A percentile compares a stretch with the other conserved stretches of the same genome.
Conservation (phyloP, 2,329 filamentous ascomycete genomes). For the Phaeosphaeriaceae sp. region DNA sequence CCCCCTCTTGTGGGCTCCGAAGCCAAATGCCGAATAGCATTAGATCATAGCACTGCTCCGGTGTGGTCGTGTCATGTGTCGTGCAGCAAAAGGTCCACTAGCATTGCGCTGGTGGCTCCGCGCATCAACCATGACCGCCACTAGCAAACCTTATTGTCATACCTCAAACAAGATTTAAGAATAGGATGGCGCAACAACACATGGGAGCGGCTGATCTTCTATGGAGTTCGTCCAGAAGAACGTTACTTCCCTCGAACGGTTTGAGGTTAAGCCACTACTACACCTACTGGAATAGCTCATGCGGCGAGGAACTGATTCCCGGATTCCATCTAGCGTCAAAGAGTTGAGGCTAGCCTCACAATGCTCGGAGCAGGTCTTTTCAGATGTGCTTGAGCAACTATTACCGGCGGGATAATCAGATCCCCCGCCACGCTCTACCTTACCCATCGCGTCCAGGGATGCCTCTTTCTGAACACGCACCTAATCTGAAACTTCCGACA, state of each 20-base stretch:
- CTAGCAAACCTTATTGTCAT: constrained; percentile 23
- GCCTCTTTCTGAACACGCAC: constrained; percentile 31
- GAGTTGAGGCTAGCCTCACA: too few relatives aligned
- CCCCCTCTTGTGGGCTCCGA: constrained; percentile 6
- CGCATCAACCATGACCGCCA: constrained; percentile 12
- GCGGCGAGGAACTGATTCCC: too few relatives aligned
- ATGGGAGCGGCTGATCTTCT: too few relatives aligned
- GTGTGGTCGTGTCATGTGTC: constrained; percentile 21
- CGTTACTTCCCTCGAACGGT: too few relatives aligned
- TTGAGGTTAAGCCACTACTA: too few relatives aligned
- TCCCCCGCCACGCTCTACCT: constrained; percentile 13
- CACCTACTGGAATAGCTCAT: too few relatives aligned
- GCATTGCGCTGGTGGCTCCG: too few relatives aligned
- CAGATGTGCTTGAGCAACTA: neutral
- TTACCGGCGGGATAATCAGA: constrained; percentile 25
- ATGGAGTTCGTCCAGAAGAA: too few relatives aligned
- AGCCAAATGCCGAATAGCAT: constrained; percentile 11
- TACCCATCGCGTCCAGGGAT: constrained; percentile 7
- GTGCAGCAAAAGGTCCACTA: constrained; percentile 15
- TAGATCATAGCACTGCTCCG: constrained; percentile 18
- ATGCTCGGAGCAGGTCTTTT: neutral
- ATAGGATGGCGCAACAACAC: too few relatives aligned
- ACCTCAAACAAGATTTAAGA: constrained; percentile 5
- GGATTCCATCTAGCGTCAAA: too few relatives aligned
- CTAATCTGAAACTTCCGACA: constrained; percentile 44